Evolutionary conservation across 768 basidiomycete species (phyloP), one percentile per base, ranked within the genome.

Genomic region (Sutorius australiensis): DNA sequence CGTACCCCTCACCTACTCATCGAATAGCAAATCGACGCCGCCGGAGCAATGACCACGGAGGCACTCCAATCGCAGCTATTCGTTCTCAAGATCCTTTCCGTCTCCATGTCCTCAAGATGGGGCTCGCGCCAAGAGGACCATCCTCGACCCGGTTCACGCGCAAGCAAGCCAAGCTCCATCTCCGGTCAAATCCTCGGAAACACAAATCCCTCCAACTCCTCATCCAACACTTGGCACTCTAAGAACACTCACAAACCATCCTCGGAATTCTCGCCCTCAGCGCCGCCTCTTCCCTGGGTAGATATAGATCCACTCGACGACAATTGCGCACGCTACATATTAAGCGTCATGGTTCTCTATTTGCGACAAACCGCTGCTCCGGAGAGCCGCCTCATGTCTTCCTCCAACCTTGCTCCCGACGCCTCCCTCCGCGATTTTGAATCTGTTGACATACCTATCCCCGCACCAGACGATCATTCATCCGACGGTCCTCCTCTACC

Each of bases 11-110:
- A 67, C 55, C 42, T 44, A 40, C 48, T 41, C 34, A 19, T 46
- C 48, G 40, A 46, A 53, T 59, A 86, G 78, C 85, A 83, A 74
- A 73, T 75, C 55, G 80, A 83, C 61, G 56, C 70, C 13, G 71
- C 75, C 24, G 82, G 80, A 2, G 72, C 75, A 49, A 72, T 80
- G 51, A 74, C 84, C 3, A 75, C 89, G 16, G 87, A 92, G 51
- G 80, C 86, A 39, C 77, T 93, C 5, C 92, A 95, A 64, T 94
- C 92, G 0, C 89, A 94, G 66, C 75, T 95, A 2, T 91, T 90
- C 60, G 72, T 95, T 36, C 77, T 94, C 61, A 92, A 94, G 70
- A 83, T 94, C 21, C 70, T 95, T 12, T 79, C 86, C 0, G 76
- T 87, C 40, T 82, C 85, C 43, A 83, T 95, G 79, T 82, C 88